Conservation (phyloP, 2,329 filamentous ascomycete species). For the Macrophomina tecta region DNA sequence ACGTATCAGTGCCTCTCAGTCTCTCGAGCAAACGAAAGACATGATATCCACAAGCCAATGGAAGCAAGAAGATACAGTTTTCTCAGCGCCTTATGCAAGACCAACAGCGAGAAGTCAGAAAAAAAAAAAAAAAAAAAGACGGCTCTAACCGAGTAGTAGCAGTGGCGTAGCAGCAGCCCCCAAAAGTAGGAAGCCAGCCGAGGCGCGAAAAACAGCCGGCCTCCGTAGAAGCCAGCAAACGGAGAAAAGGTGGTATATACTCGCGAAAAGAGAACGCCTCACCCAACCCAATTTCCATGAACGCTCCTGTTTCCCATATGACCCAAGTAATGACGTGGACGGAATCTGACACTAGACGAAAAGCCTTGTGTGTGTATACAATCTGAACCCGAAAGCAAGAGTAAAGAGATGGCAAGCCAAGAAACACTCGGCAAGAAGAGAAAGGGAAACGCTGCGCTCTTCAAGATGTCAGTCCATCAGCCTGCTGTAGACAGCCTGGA, state of each 20-base stretch:
- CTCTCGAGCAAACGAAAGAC: too few relatives aligned
- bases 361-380: neutral
- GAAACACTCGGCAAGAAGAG: neutral
- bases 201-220: neutral
- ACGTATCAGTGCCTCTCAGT: too few relatives aligned
- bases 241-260: conserved; percentile 6
- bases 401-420: neutral
- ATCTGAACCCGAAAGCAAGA: neutral
- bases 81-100: neutral
- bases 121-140: neutral
- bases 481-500: too few relatives aligned
- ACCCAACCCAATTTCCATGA: neutral
- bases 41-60: too few relatives aligned
- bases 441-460: neutral
- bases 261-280: neutral
- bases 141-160: neutral
- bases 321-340: neutral
- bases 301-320: conserved; percentile 18
- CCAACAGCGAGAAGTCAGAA: neutral
- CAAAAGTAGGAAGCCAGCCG: neutral
- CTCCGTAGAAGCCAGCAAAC: neutral
- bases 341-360: neutral
- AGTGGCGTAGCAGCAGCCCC: neutral
- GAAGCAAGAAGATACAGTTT: too few relatives aligned
- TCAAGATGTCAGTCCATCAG: neutral